Conservation (phyloP, 148 eudicot genomes). For the Chenopodium suecicum region DNA sequence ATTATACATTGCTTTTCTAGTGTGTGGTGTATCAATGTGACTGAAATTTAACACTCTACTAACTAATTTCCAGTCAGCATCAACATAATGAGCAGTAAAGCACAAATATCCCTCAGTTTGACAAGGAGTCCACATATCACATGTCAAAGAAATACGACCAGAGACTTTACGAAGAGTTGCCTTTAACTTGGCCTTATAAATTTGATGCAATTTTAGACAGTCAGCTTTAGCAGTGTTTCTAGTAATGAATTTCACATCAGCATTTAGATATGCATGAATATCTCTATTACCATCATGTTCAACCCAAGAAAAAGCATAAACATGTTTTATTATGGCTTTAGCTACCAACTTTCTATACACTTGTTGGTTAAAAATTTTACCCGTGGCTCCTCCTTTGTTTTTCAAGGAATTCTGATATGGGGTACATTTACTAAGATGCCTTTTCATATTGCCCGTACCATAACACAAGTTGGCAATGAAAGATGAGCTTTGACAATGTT, state of each 20-base stretch:
- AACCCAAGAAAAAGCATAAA: constrained; percentile 13
- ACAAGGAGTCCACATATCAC: constrained; percentile 24
- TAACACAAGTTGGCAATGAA: background rate
- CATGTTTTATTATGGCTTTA: constrained; percentile 13
- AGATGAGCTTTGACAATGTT: background rate
- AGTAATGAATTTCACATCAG: background rate
- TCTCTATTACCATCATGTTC: constrained; percentile 17
- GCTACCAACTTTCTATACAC: constrained; percentile 6
- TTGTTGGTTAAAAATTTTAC: background rate
- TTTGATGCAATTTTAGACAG: constrained; percentile 8
- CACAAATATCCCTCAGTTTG: constrained; percentile 20
- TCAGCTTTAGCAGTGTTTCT: constrained; percentile 13
- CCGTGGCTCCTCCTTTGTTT: background rate
- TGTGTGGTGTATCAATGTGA: constrained; percentile 23
- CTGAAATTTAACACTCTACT: constrained; percentile 14
- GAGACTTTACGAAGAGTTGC: background rate
- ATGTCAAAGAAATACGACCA: constrained; percentile 22
- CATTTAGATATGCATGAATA: background rate
- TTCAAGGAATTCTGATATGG: background rate
- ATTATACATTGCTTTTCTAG: constrained; percentile 7
- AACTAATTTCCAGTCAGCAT: constrained; percentile 7
- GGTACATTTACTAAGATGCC: background rate
- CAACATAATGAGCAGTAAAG: constrained; percentile 20
- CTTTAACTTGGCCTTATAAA: background rate
- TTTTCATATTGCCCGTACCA: background rate